A percentile compares a stretch with the other conserved stretches of the same genome.
Conservation (phyloP, 163 green algal species). For the Chlamydomonas reinhardtii region DNA sequence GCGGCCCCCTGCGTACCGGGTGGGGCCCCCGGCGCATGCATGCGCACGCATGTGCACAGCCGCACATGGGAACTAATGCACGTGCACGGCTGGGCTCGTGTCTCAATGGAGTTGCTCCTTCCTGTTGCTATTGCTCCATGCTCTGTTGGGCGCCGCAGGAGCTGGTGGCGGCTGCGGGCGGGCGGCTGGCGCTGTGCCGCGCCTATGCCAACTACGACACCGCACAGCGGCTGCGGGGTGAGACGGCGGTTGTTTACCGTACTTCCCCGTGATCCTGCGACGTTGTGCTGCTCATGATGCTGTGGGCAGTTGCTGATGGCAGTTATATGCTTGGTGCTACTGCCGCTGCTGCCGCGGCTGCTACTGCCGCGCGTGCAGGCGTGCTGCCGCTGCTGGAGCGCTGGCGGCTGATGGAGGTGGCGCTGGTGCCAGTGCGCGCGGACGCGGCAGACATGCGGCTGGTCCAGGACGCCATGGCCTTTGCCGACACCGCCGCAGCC, state of each 20-base stretch:
- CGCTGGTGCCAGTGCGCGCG: constrained; percentile 4
- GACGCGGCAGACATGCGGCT: constrained; percentile 29
- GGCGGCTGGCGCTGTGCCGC: neutral
- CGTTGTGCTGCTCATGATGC: no score
- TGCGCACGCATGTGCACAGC: no score
- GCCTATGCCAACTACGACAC: constrained; percentile 35
- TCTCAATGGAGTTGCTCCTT: no score
- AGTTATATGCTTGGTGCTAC: neutral
- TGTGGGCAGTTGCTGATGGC: no score
- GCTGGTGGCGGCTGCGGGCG: neutral
- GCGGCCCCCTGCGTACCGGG: no score
- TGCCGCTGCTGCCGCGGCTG: neutral
- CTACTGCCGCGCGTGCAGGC: neutral
- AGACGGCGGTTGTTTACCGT: neutral
- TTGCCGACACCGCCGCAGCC: neutral
- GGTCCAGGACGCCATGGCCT: constrained; percentile 24
- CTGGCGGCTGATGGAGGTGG: neutral
- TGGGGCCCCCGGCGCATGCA: no score
- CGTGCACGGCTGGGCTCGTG: no score
- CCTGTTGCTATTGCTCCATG: no score
- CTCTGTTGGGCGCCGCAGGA: neutral
- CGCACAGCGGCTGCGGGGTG: neutral
- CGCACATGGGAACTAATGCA: no score
- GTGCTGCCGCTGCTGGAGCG: constrained; percentile 16
- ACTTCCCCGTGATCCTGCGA: no score